Base-by-base conservation (phyloP, 495 filamentous ascomycete species). In the Chaetomium tenue region DNA sequence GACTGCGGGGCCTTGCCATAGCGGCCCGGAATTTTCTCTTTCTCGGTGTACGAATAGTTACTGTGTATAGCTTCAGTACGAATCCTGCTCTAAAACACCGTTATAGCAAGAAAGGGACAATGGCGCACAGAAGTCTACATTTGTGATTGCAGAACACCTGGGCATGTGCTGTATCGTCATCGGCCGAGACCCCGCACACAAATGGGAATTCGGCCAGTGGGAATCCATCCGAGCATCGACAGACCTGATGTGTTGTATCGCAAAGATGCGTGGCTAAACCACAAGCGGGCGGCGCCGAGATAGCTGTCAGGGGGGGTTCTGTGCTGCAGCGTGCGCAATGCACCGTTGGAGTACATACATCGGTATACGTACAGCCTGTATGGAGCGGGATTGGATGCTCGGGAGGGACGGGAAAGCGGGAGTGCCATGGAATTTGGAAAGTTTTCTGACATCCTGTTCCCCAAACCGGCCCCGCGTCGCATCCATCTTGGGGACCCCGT, bases 401-500 rank as follows among this genome's bases (percentile, higher is more conserved):
- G 51, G 58, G 50, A 47, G 40, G 52, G 63, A 70, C 66, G 66
- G 68, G 59, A 72, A 72, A 68, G 66, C 70, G 67, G 71, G 64
- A 62, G 68, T 61, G 61, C 58, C 72, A 74, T 72, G 72, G 70
- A 69, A 72, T 72, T 70, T 69, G 57, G 25, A 62, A 64, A 54
- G 63, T 61, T 69, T 61, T 56, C 63, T 57, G 58, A 67, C 64
- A 72, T 72, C 68, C 70, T 66, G 68, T 66, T 73, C 69, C 58
- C 58, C 22, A 26, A 62, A 60, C 51, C 61, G 28, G 28, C 63
- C 69, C 57, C 59, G 59, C 67, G 71, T 72, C 63, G 65, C 61
- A 61, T 58, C 9, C 40, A 30, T 30, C 28, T 6, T 30, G 28
- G 28, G 39, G 51, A 39, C 26, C 66, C 59, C 55, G 52, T 51